Evolutionary conservation across 139 green algal genomes (phyloP), one percentile per base, ranked within the genome.

Genomic region (Chlorella sp.): DNA sequence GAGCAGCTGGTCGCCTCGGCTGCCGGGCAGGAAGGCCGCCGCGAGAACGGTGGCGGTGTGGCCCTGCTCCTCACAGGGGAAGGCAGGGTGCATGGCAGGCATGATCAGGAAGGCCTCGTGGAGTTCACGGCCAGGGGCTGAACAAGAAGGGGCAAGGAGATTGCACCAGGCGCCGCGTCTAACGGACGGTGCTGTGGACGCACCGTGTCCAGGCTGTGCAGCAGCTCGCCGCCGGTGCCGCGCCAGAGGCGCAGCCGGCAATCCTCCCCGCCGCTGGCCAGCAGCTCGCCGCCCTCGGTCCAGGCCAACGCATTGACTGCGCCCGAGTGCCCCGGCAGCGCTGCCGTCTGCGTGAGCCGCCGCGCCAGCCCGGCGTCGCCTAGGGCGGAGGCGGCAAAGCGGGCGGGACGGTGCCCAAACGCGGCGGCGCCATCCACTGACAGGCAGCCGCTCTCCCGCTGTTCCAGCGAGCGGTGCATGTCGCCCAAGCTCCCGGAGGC

Each of bases 181-280:
- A 37, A 36, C 14, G 30, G 12, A 61, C 19, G 34, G 12, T 61
- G 77, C 77, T 5, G 77, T 21, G 24, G 48, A 15, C 79, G 32
- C 61, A 90, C 88, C 80, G 81, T 83, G 81, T 91, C 81, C 1
- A 88, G 30, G 48, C 61, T 57, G 61, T 91, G 81, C n/a, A 83
- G 34, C 22, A 87, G 80, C 16, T 88, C 42, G n/a, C 81, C 36
- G n/a, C 42, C 24, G n/a, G 42, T 42, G 34, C 32, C 42, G 18
- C 53, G 77, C 88, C 88, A 91, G 39, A 91, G 79, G 3, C 88
- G 39, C 66, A 91, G 81, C 37, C 88, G 80, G 81, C 88, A 91
- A 66, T 91, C 88, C 66, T 91, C 88, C 4, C 80, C 81, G 40
- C 42, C 88, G 40, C 48, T 82, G 19, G 83, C 69, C 88, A 91